A percentile compares a stretch with the other conserved stretches of the same genome.
Evolutionary conservation across 345 rosid genomes (phyloP).

Genomic region (Citrus maxima): DNA sequence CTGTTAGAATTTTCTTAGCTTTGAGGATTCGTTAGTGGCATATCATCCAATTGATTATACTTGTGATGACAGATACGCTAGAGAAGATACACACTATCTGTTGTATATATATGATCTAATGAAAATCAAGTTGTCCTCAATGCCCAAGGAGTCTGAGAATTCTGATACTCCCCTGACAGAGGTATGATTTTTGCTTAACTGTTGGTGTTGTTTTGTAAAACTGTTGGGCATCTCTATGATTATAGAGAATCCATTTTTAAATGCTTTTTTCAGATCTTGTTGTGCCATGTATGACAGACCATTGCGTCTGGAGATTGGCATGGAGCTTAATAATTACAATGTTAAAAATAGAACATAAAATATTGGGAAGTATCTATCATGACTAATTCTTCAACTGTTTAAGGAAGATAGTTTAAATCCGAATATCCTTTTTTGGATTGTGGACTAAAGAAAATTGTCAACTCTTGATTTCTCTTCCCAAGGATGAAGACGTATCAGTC

Average conservation of each 20-base stretch:
- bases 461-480: background rate
- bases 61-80: constrained; percentile 69
- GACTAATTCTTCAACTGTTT: background rate
- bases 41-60: constrained; percentile 8
- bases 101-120: constrained; percentile 75
- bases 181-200: constrained; percentile 36
- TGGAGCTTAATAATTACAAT: background rate
- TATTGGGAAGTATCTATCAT: background rate
- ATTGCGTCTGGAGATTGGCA: background rate
- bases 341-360: background rate
- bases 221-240: background rate
- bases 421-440: background rate
- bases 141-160: constrained; percentile 41
- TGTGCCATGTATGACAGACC: background rate
- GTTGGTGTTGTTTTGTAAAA: background rate
- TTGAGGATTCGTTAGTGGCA: background rate
- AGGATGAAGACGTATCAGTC: background rate
- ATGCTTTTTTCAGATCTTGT: background rate
- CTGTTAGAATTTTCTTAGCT: background rate
- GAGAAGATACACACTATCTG: constrained; percentile 95
- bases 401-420: background rate
- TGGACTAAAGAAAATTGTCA: background rate
- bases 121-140: constrained; percentile 43
- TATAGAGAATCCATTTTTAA: background rate
- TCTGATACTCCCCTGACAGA: constrained; percentile 60